These are phyloP conservation scores for Blastocystis sp. DNA, from an alignment of 352 stramenopile genomes.

Conservation along the genomic window DNA sequence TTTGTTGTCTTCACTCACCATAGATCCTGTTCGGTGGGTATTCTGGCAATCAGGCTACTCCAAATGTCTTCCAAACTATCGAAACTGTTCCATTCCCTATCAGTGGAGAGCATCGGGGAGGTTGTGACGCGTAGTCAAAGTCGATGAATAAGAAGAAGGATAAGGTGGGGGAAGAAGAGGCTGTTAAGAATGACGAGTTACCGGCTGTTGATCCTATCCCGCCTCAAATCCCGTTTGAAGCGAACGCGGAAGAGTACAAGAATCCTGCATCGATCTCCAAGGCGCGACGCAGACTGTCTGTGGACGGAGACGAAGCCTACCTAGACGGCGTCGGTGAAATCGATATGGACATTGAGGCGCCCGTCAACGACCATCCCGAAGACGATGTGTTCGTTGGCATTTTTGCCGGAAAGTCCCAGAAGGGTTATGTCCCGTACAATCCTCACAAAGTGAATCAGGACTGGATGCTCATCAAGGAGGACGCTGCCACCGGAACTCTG, in stretches of 20 bases:
- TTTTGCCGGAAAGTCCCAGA: constrained; percentile 69
- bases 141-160: constrained; percentile 5
- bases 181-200: not conserved
- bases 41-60: too few species aligned
- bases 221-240: not conserved
- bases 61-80: constrained; percentile 31
- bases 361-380: not conserved
- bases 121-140: constrained; percentile 15
- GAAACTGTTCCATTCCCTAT: constrained; percentile 32
- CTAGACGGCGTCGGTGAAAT: constrained; percentile 52
- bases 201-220: not conserved
- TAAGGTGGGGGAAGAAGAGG: not conserved
- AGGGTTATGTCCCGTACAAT: constrained; percentile 68
- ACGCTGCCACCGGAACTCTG: constrained; percentile 42
- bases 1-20: too few species aligned
- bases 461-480: constrained; percentile 57
- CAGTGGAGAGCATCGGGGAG: not conserved
- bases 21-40: too few species aligned
- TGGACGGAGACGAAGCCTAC: constrained; percentile 18
- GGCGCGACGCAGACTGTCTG: constrained; percentile 33
- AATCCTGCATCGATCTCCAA: not conserved
- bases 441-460: constrained; percentile 69
- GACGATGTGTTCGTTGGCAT: not conserved
- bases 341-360: not conserved
- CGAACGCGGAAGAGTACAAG: not conserved